Conservation (phyloP, 2,329 filamentous ascomycete species). For the Talaromyces islandicus region DNA sequence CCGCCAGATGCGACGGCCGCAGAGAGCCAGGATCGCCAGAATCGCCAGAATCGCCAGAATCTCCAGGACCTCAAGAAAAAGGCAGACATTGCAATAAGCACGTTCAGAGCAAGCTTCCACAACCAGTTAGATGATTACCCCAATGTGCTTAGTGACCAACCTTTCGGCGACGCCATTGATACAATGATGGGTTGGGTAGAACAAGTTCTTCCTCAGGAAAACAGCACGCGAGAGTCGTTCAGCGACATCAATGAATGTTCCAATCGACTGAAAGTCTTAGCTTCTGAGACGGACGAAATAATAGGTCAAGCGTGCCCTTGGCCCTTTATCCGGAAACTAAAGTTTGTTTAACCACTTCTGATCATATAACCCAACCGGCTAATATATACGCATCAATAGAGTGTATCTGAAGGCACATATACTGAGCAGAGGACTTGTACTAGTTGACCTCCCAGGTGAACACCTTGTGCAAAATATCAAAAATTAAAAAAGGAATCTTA, state of each 20-base stretch:
- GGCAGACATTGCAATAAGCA: conserved; percentile 1
- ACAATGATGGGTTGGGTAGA: conserved; percentile 4
- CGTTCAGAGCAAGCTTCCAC: conserved; percentile 5
- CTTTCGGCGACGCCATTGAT: conserved; percentile 1
- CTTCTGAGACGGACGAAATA: conserved; percentile 3
- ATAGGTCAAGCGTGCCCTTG: not conserved
- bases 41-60: not conserved
- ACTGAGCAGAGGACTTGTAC: conserved; percentile 4
- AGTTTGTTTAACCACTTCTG: not conserved
- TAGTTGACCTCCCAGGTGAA: conserved; percentile 4
- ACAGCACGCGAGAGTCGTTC: not conserved
- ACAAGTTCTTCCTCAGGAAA: not conserved
- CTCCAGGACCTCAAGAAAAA: not conserved
- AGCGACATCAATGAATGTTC: conserved; percentile 4
- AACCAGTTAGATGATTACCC: not conserved
- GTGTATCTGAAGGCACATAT: conserved; percentile 6
- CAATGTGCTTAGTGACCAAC: not conserved
- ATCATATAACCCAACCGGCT: not conserved
- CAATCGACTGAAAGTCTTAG: conserved; percentile 3
- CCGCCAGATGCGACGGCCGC: no score
- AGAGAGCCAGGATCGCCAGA: no score
- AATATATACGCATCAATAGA: not conserved
- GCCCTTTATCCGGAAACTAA: conserved; percentile 3
- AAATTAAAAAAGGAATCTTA: not conserved
- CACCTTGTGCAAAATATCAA: not conserved